A percentile compares a stretch with the other conserved stretches of the same genome.
phyloP scores from a whole-genome alignment of 176 grass and related monocot species.

The Eremochloa ophiuroides region DNA sequence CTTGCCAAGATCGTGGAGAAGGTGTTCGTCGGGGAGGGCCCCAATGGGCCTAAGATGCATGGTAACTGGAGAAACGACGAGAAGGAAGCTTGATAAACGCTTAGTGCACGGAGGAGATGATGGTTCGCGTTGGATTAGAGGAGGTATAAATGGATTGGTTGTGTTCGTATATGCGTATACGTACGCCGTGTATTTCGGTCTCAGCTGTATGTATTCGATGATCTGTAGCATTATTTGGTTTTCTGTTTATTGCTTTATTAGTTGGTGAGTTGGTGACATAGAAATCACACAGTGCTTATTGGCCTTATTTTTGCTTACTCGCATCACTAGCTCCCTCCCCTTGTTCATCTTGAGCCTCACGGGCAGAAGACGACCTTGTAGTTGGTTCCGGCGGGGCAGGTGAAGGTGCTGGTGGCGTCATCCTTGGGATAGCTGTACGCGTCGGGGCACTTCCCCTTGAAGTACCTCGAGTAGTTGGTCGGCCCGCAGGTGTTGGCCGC shows the following conservation, averaged over 20 bases:
- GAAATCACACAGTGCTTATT: neutral
- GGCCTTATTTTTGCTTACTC: neutral
- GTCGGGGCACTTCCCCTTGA: slow-evolving; percentile 52
- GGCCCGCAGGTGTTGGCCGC: slow-evolving; percentile 18
- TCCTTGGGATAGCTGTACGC: slow-evolving; percentile 71
- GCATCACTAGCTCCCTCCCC: neutral
- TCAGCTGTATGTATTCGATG: neutral
- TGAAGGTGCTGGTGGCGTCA: slow-evolving; percentile 46
- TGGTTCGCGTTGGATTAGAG: no score
- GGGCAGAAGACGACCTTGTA: slow-evolving; percentile 57
- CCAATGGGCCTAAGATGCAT: slow-evolving; percentile 75
- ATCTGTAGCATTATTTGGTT: neutral
- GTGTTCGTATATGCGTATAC: neutral
- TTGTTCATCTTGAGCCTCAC: neutral
- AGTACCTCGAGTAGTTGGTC: slow-evolving; percentile 52
- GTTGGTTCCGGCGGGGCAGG: slow-evolving; percentile 41
- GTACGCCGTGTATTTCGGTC: neutral
- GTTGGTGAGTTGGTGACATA: neutral
- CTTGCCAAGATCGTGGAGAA: slow-evolving; percentile 42
- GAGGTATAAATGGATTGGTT: neutral
- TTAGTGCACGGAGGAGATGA: no score
- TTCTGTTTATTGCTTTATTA: neutral
- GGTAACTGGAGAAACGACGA: slow-evolving; percentile 70
- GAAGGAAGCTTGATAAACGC: neutral
- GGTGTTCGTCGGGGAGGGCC: slow-evolving; percentile 68